Conservation (phyloP, 176 grass and related monocot genomes). For the Dendrocalamus sinicus region DNA sequence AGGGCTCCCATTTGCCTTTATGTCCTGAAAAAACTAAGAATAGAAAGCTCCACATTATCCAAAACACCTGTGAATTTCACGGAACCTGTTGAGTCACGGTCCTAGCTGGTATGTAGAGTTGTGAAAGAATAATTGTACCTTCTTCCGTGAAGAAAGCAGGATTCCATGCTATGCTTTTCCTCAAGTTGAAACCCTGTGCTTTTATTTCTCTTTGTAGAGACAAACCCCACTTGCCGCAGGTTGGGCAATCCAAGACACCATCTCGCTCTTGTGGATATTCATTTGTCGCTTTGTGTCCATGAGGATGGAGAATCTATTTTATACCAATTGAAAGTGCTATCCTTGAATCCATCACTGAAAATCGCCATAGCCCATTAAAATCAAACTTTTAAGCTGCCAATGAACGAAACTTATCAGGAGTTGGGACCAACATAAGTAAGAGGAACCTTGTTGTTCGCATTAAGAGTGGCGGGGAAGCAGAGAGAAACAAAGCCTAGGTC, state of each 20-base stretch:
- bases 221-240: neutral
- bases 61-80: constrained; percentile 66
- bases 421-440: no score
- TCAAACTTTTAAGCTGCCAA: no score
- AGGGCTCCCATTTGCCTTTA: constrained; percentile 40
- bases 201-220: constrained; percentile 46
- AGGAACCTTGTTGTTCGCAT: no score
- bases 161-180: constrained; percentile 96
- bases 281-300: constrained; percentile 43
- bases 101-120: neutral
- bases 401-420: no score
- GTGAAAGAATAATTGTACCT: constrained; percentile 45
- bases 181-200: constrained; percentile 60
- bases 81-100: neutral
- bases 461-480: no score
- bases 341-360: neutral
- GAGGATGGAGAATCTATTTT: neutral
- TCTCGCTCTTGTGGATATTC: constrained; percentile 45
- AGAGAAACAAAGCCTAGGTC: no score
- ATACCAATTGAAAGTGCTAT: neutral
- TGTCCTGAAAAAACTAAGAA: constrained; percentile 68
- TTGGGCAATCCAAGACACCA: constrained; percentile 15
- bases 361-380: no score
- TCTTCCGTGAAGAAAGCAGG: constrained; percentile 84
- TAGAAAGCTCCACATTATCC: constrained; percentile 70